Evolutionary conservation across 352 stramenopile species (phyloP).

Genomic region (Globisporangium paddicum): DNA sequence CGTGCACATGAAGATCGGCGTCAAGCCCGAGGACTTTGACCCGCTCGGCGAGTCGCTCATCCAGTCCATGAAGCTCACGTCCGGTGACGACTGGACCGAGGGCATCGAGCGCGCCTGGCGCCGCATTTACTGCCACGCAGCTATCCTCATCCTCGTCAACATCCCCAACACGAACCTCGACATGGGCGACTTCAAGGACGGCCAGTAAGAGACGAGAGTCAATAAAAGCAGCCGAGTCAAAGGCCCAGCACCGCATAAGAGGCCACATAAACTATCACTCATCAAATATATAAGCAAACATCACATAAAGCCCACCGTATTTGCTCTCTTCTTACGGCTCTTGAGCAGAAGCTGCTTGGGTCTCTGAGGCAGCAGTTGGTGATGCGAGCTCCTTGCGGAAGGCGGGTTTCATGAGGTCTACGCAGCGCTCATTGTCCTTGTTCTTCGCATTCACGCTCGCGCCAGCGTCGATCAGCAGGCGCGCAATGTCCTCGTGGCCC

Average conservation of each 20-base stretch:
- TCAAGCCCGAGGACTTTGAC: slow-evolving; percentile 64
- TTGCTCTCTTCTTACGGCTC: neutral
- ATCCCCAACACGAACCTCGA: slow-evolving; percentile 46
- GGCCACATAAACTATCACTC: neutral
- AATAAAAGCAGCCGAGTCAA: neutral
- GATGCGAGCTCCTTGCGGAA: slow-evolving; percentile 25
- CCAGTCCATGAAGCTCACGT: slow-evolving; percentile 54
- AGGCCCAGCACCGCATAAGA: neutral
- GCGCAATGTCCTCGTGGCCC: slow-evolving; percentile 56
- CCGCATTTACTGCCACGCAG: slow-evolving; percentile 53
- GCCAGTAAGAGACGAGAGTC: neutral
- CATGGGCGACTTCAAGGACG: slow-evolving; percentile 28
- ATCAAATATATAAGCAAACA: neutral
- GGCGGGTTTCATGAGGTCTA: slow-evolving; percentile 43
- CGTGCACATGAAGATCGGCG: slow-evolving; percentile 61
- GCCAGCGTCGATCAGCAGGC: slow-evolving; percentile 52
- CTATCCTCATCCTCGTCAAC: slow-evolving; percentile 63
- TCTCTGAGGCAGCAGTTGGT: neutral
- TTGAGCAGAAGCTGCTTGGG: neutral
- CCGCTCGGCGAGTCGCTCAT: slow-evolving; percentile 52
- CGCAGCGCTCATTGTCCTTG: slow-evolving; percentile 44
- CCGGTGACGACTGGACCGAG: slow-evolving; percentile 39
- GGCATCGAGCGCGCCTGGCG: slow-evolving; percentile 46
- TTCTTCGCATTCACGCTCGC: slow-evolving; percentile 54
- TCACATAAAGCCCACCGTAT: neutral